Base-by-base conservation (phyloP, 2,329 filamentous ascomycete genomes). In the Fusarium fracticaudum region DNA sequence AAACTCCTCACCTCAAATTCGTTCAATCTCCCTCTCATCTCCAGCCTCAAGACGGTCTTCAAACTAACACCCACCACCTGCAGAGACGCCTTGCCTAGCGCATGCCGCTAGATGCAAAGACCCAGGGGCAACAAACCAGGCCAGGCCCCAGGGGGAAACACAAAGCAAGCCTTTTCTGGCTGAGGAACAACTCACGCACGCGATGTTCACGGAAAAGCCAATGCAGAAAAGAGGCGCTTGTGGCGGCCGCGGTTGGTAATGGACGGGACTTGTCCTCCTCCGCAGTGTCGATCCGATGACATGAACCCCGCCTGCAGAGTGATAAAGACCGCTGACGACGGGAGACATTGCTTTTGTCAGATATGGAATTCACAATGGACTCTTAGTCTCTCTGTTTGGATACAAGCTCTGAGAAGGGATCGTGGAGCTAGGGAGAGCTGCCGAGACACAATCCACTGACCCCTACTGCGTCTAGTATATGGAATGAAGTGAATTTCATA, bases 201-300 rank as follows among this genome's bases (percentile, higher is more conserved):
- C 24, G n/a, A 61, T 74, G 64, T 51, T 63, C 54, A 48, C 31
- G 54, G 60, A 59, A 60, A 60, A 66, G 48, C 61, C 33, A 66
- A 67, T 48, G 48, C 50, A 71, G 44, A 45, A 69, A 65, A 72
- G 73, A 64, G 67, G 71, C 72, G 74, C 68, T 73, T 76, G 76
- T 76, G 76, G 74, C 74, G 74, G 76, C 58, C 68, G 60, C 67
- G 67, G 53, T 38, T 69, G 72, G 54, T 47, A 65, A 47, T 62
- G 61, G 66, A 31, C 33, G 62, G 60, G 66, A 38, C 63, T 69
- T 60, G 54, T 71, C 51, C 45, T 43, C 40, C 40, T 44, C 54
- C 29, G 47, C 68, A 70, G 48, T 41, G 71, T 71, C 74, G 72
- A 76, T 76, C 69, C 57, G 73, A 76, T 75, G 73, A 35, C 41